These are phyloP conservation scores for Pseudogymnoascus sp. DNA, from an alignment of 2,329 filamentous ascomycete genomes.

Conservation along the genomic window DNA sequence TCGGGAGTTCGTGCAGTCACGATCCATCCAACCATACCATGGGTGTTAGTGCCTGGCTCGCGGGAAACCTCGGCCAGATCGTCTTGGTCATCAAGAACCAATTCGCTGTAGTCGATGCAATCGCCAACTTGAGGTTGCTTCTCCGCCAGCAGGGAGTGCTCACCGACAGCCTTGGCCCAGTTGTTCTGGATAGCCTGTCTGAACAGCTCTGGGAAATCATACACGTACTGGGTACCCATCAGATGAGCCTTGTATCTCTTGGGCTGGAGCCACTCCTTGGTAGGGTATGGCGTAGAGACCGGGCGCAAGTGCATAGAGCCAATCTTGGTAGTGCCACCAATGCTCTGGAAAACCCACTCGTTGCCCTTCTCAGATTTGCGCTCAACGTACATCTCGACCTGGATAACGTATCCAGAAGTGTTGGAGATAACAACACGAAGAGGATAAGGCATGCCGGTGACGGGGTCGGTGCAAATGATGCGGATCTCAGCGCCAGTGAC, in stretches of 20 bases:
- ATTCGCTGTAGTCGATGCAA: conserved; percentile 87
- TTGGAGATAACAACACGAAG: conserved; percentile 96
- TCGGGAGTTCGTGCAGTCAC: conserved; percentile 91
- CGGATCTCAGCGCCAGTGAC: conserved; percentile 97
- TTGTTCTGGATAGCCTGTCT: conserved; percentile 94
- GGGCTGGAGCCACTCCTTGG: conserved; percentile 96
- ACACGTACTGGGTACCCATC: conserved; percentile 98
- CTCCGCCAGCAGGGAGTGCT: conserved; percentile 64
- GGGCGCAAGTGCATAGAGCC: conserved; percentile 90
- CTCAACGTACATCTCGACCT: conserved; percentile 96
- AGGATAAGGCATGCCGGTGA: conserved; percentile 77
- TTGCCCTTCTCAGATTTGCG: conserved; percentile 90
- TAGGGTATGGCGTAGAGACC: conserved; percentile 87
- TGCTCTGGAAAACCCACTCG: conserved; percentile 97
- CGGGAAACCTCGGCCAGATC: conserved; percentile 88
- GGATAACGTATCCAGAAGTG: conserved; percentile 94
- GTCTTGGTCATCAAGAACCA: conserved; percentile 90
- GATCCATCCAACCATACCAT: conserved; percentile 98
- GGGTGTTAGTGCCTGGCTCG: conserved; percentile 88
- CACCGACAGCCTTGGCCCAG: conserved; percentile 71
- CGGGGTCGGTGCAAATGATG: conserved; percentile 90
- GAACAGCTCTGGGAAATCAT: conserved; percentile 99
- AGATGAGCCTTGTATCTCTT: conserved; percentile 99
- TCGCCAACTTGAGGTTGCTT: conserved; percentile 81
- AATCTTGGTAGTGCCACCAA: conserved; percentile 89